Base-by-base conservation (phyloP, 2,329 filamentous ascomycete genomes). In the Trichoderma harzianum region DNA sequence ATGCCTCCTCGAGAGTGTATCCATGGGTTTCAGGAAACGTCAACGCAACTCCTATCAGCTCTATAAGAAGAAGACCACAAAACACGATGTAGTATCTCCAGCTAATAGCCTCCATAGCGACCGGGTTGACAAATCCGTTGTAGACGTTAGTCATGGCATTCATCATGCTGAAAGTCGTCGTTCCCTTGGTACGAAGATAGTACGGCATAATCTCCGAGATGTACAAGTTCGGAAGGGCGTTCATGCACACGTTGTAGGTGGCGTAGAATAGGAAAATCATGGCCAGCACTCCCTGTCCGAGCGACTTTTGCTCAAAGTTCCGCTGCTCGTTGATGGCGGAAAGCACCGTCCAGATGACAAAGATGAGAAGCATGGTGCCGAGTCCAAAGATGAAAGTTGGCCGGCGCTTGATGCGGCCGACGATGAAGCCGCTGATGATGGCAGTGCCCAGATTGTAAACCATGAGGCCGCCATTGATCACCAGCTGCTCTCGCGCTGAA, bases 261-360 rank as follows among this genome's bases (percentile, higher is more conserved):
- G 85, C 82, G 72, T 79, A 83, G 77, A 83, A 86, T 66, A 84
- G 78, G 74, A 83, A 87, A 24, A 87, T 82, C 74, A 82, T 83
- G 12, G 82, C 83, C 65, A 88, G 83, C 16, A 86, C 83, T 5
- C 81, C 84, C 60, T 83, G 82, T 5, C 84, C 84, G 18, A 63
- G 36, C 2, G 60, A 63, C 28, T 60, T 60, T 30, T 60, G 55
- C 55, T 60, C 55, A n/a, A 60, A 60, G 18, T 60, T 2, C 7
- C 55, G 28, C 28, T 60, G 55, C 16, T 60, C 55, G 34, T 77
- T 80, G 12, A 78, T 74, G 12, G 82, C 81, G 12, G 81, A 80
- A 57, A 78, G 78, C 0, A 79, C 81, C 2, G 85, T 86, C 81
- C 78, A 80, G 7, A 81, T 75, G 39, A 81, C 76, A 72, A 80